A percentile compares a stretch with the other conserved stretches of the same genome.
Conservation (phyloP, 1,284 basidiomycete genomes). For the Amylostereum areolatum region DNA sequence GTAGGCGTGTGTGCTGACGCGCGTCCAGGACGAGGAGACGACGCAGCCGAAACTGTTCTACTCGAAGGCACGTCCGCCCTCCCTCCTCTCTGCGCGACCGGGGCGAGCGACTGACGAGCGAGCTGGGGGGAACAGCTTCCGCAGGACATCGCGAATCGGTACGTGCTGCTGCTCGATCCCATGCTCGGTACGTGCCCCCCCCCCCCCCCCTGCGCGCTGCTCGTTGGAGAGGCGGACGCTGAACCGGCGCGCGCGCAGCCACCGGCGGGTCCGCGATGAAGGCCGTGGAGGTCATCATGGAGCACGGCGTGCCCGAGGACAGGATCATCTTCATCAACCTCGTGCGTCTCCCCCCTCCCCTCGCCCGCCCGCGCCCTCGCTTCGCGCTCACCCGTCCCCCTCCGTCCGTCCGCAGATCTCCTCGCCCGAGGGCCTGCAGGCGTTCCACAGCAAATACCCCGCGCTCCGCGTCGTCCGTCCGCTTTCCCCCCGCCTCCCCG, state of each 20-base stretch:
- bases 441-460: conserved; percentile 80
- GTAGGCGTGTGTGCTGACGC: conserved; percentile 5
- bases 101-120: background rate
- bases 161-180: conserved; percentile 92
- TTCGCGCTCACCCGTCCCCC: background rate
- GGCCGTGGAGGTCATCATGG: conserved; percentile 90
- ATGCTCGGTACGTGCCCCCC: conserved; percentile 78
- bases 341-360: conserved; percentile 36
- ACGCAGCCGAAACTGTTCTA: conserved; percentile 87
- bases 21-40: conserved; percentile 82
- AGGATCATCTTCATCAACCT: conserved; percentile 97
- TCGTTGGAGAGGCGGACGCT: no score
- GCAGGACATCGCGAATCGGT: conserved; percentile 86
- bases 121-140: conserved; percentile 69
- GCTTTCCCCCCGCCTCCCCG: background rate
- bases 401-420: conserved; percentile 57
- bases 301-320: conserved; percentile 84
- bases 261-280: conserved; percentile 98
- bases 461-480: conserved; percentile 72
- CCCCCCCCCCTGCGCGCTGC: no score
- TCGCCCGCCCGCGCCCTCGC: conserved; percentile 1
- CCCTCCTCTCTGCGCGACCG: background rate
- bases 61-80: conserved; percentile 50
- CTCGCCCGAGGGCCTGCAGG: conserved; percentile 85
- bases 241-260: conserved; percentile 48